Percentiles rank a stretch among this genome's conserved stretches.
Conservation (phyloP, 768 basidiomycete genomes). For the Trametes meyenii region DNA sequence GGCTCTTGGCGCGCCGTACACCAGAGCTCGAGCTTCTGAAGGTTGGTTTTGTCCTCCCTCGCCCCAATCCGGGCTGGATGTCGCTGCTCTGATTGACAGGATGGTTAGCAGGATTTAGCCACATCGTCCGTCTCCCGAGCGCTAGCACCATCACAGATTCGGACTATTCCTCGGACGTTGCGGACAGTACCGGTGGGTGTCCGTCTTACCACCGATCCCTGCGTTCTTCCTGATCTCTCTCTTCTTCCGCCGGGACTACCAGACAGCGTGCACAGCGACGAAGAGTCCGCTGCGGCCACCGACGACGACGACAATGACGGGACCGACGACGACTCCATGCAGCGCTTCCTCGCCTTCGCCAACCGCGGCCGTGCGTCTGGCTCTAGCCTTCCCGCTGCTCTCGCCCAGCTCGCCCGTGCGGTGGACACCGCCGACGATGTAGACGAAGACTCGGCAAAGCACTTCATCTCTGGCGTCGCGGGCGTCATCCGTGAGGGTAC, state of each 20-base stretch:
- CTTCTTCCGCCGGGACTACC: neutral
- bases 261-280: neutral
- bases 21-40: no score
- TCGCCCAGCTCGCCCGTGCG: neutral
- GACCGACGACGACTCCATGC: constrained; percentile 2
- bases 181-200: no score
- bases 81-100: no score
- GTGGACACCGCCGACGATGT: constrained; percentile 1
- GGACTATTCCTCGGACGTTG: no score
- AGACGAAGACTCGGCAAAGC: neutral
- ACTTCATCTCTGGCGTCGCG: constrained; percentile 2
- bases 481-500: neutral
- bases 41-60: no score
- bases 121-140: no score
- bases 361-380: constrained; percentile 11
- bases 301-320: neutral
- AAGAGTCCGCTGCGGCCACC: neutral
- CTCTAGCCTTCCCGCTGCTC: constrained; percentile 1
- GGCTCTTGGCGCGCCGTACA: no score
- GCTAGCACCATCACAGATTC: no score
- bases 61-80: no score
- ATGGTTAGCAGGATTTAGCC: no score
- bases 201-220: no score
- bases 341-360: constrained; percentile 9
- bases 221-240: no score